These are phyloP conservation scores for Zygosaccharomyces pseudobailii DNA, from an alignment of 1,139 yeast species.

Conservation along the genomic window DNA sequence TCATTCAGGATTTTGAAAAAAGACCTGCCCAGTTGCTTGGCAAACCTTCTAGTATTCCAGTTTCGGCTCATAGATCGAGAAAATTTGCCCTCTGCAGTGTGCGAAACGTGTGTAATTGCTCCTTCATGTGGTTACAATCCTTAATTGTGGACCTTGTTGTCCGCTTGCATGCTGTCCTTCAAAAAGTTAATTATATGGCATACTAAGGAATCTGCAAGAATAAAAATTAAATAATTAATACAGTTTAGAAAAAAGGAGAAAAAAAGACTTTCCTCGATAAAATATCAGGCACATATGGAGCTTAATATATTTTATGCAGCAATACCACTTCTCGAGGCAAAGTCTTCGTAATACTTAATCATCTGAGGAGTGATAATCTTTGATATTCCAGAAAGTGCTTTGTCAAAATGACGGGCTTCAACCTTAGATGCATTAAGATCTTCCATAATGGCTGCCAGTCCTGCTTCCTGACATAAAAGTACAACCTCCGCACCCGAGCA, in stretches of 20 bases:
- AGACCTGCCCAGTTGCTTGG: slow-evolving; percentile 11
- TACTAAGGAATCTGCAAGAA: too few relatives aligned
- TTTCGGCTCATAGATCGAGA: slow-evolving; percentile 16
- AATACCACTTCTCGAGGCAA: slow-evolving; percentile 43
- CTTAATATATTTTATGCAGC: slow-evolving; percentile 9
- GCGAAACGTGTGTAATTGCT: not conserved
- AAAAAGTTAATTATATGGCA: too few relatives aligned
- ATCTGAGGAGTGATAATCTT: slow-evolving; percentile 79
- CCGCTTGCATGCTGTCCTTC: too few relatives aligned
- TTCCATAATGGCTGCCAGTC: slow-evolving; percentile 86
- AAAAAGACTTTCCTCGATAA: not conserved
- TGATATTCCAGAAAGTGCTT: slow-evolving; percentile 62
- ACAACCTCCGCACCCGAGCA: slow-evolving; percentile 97
- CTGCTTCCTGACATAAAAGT: slow-evolving; percentile 89
- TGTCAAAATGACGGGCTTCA: slow-evolving; percentile 58
- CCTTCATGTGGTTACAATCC: not conserved
- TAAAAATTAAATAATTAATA: not conserved
- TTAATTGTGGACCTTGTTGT: not conserved
- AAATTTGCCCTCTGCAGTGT: not conserved
- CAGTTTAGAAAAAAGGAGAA: not conserved
- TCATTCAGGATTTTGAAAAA: slow-evolving; percentile 18
- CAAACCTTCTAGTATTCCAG: slow-evolving; percentile 28
- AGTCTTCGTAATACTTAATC: slow-evolving; percentile 68
- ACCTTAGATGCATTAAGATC: slow-evolving; percentile 53
- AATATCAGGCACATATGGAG: not conserved